Evolutionary conservation across 2,329 filamentous ascomycete species (phyloP), one percentile per base, ranked within the genome.

Genomic region (Pseudogymnoascus sp.): DNA sequence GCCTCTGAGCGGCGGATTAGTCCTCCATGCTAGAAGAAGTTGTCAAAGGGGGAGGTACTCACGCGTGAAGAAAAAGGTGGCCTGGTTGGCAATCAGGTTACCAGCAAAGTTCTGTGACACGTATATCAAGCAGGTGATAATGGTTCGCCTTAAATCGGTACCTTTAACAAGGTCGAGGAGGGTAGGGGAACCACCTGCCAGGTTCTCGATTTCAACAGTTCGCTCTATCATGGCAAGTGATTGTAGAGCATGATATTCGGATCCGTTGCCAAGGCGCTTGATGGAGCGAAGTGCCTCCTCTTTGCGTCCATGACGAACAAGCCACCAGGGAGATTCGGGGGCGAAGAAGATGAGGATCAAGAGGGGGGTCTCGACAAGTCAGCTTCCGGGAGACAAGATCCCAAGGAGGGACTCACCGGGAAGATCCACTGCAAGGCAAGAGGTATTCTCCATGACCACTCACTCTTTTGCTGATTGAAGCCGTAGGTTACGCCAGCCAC

Each of bases 81-180:
- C 83, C 70, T 87, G 84, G 69, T 86, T 86, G 69, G 85, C 84
- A 65, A 87, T 84, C 60, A 86, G 76, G 68, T 86, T 86, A 66
- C 84, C 84, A 4, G 83, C 81, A 16, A 87, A 75, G 68, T 86
- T 85, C 74, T 86, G 84, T 34, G 83, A 79, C 2, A 81, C 79
- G 71, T 85, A 86, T 16, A 85, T 79, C 75, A 78, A 77, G 66
- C 81, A 85, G 11, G 82, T 79, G 70, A 84, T 82, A 65, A 80
- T 70, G 25, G 84, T 83, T 66, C 83, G 79, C 75, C 80, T 79
- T 45, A 73, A 75, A 70, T 86, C 83, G 43, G 79, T 81, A 62
- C 83, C 83, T 67, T 80, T 83, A 74, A 78, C 82, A 23, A 85
- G 74, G 66, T 85, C 83, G 7, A 81, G 1, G 31, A 78, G 74